These are phyloP conservation scores for Myriosclerotinia curreyana DNA, from an alignment of 2,329 filamentous ascomycete genomes.

Conservation along the genomic window DNA sequence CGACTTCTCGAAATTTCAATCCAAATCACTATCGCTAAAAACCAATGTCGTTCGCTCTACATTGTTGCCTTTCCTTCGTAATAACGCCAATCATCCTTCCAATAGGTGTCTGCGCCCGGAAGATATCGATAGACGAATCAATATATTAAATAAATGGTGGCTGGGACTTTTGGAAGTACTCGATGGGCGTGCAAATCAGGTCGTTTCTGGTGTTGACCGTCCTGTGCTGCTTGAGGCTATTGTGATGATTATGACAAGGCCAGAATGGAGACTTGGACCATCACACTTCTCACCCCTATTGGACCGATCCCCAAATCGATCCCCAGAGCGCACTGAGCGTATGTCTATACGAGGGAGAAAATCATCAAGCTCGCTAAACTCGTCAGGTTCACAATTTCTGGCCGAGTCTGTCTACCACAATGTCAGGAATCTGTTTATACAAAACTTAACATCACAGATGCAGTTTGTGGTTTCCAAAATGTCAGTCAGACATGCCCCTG, in stretches of 20 bases:
- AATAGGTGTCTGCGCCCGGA: conserved; percentile 59
- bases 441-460: conserved; percentile 68
- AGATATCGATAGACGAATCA: conserved; percentile 65
- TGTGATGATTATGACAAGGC: conserved; percentile 65
- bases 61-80: conserved; percentile 63
- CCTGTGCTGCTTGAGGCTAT: conserved; percentile 68
- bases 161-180: conserved; percentile 65
- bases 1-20: conserved; percentile 67
- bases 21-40: conserved; percentile 65
- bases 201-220: conserved; percentile 66
- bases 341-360: conserved; percentile 28
- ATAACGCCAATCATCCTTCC: conserved; percentile 57
- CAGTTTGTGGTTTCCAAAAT: conserved; percentile 70
- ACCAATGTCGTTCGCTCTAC: conserved; percentile 64
- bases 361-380: conserved; percentile 54
- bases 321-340: conserved; percentile 32
- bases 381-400: conserved; percentile 62
- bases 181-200: conserved; percentile 65
- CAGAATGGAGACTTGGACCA: conserved; percentile 64
- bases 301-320: conserved; percentile 42
- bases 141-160: conserved; percentile 75
- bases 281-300: conserved; percentile 54
- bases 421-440: conserved; percentile 65
- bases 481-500: conserved; percentile 57
- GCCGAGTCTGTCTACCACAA: conserved; percentile 70